These are phyloP conservation scores for Musa balbisiana DNA, from an alignment of 202 grass and related monocot genomes.

Conservation along the genomic window DNA sequence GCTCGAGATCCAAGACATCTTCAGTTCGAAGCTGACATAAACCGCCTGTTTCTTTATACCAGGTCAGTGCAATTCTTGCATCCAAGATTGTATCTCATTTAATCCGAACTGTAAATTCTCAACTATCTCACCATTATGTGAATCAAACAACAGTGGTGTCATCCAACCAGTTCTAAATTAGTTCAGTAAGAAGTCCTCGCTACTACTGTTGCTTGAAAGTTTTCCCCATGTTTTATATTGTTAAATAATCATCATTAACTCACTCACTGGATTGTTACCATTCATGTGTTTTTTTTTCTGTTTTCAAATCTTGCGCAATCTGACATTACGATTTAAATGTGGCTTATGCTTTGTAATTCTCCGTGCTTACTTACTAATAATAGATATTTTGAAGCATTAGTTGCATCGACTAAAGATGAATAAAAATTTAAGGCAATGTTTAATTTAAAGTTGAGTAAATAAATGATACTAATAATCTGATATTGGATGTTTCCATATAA, in stretches of 20 bases:
- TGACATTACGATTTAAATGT: not conserved
- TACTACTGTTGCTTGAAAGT: not conserved
- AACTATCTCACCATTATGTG: not conserved
- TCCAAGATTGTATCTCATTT: not conserved
- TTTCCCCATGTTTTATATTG: not conserved
- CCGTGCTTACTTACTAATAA: too few relatives aligned
- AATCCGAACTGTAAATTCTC: not conserved
- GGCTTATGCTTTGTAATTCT: not conserved
- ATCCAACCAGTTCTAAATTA: not conserved
- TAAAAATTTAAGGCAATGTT: not conserved
- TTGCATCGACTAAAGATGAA: not conserved
- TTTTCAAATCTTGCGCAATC: not conserved
- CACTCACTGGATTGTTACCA: not conserved
- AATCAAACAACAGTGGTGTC: not conserved
- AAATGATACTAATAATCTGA: not conserved
- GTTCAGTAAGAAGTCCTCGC: not conserved
- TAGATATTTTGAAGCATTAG: not conserved
- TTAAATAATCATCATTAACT: not conserved
- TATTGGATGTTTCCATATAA: not conserved
- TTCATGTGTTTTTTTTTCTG: not conserved
- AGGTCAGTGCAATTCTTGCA: slow-evolving; percentile 37
- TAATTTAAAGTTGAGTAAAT: not conserved
- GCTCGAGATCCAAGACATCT: slow-evolving; percentile 77
- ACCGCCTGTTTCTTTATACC: slow-evolving; percentile 84
- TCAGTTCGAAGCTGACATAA: slow-evolving; percentile 77